Conservation (phyloP, 768 basidiomycete genomes). For the Gloeostereum incarnatum region DNA sequence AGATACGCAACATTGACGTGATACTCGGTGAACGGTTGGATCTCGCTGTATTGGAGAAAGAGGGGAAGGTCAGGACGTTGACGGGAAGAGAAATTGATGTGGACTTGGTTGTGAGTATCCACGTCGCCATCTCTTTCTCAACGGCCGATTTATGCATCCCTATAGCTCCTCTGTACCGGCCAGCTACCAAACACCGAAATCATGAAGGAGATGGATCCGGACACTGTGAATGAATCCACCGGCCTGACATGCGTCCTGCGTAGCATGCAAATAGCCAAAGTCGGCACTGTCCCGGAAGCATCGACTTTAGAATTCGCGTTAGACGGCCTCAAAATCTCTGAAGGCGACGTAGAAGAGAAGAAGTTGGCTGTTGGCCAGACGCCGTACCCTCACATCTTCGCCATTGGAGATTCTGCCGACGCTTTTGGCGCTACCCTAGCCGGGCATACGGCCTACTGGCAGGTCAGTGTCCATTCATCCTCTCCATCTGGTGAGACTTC, state of each 20-base stretch:
- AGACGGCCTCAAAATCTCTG: slow-evolving; percentile 4
- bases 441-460: slow-evolving; percentile 46
- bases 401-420: slow-evolving; percentile 54
- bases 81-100: slow-evolving; percentile 42
- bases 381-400: slow-evolving; percentile 48
- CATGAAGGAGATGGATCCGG: slow-evolving; percentile 29
- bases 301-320: slow-evolving; percentile 14
- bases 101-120: slow-evolving; percentile 37
- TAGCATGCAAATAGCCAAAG: slow-evolving; percentile 37
- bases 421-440: slow-evolving; percentile 56
- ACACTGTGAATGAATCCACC: slow-evolving; percentile 26
- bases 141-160: not conserved
- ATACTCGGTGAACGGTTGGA: slow-evolving; percentile 49
- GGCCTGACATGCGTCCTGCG: slow-evolving; percentile 34
- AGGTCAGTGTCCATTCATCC: slow-evolving; percentile 18
- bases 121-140: not conserved
- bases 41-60: slow-evolving; percentile 19
- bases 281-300: slow-evolving; percentile 9
- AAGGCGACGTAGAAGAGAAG: slow-evolving; percentile 3
- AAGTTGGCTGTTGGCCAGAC: slow-evolving; percentile 11
- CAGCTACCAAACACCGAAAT: slow-evolving; percentile 48
- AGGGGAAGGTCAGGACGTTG: slow-evolving; percentile 24
- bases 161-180: slow-evolving; percentile 50
- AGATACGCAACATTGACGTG: slow-evolving; percentile 33
- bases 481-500: not conserved